A percentile compares a stretch with the other conserved stretches of the same genome.
Evolutionary conservation across 1,139 yeast genomes (phyloP).

Genomic region (Lodderomyces elongisporus): DNA sequence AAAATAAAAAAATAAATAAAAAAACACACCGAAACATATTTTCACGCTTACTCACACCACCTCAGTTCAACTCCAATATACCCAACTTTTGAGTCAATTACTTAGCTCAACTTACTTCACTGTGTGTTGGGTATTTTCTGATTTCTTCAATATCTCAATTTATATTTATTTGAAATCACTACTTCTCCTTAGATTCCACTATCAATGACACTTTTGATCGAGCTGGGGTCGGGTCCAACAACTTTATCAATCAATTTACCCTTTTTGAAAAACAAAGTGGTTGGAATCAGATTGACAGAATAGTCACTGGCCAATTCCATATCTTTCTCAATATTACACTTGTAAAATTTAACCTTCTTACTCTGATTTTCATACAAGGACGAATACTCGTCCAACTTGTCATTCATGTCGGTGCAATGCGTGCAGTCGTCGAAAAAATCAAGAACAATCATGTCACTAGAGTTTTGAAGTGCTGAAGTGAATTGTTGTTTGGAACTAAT

Average conservation of each 20-base stretch:
- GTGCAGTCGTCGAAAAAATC: constrained; percentile 14
- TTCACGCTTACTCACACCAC: no score
- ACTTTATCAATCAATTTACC: constrained; percentile 67
- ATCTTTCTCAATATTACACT: constrained; percentile 12
- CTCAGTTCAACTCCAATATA: no score
- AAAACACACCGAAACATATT: no score
- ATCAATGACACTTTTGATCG: constrained; percentile 12
- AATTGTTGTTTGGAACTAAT: constrained; percentile 12
- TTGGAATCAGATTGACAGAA: constrained; percentile 63
- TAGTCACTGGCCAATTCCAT: constrained; percentile 17
- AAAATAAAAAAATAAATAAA: no score
- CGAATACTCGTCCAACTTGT: constrained; percentile 11
- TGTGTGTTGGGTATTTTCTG: no score
- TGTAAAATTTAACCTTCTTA: constrained; percentile 9
- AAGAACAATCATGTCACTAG: constrained; percentile 12
- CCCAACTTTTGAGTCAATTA: no score
- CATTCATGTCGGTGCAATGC: constrained; percentile 12
- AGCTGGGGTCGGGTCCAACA: constrained; percentile 69
- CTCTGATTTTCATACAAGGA: constrained; percentile 9
- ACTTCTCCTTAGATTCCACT: no score
- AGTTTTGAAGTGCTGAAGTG: constrained; percentile 9
- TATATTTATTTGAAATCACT: no score
- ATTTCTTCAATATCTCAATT: no score
- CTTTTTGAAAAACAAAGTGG: constrained; percentile 54
- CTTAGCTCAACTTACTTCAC: no score